Evolutionary conservation across 495 filamentous ascomycete species (phyloP).

Genomic region (Pseudotulostoma volvatum): DNA sequence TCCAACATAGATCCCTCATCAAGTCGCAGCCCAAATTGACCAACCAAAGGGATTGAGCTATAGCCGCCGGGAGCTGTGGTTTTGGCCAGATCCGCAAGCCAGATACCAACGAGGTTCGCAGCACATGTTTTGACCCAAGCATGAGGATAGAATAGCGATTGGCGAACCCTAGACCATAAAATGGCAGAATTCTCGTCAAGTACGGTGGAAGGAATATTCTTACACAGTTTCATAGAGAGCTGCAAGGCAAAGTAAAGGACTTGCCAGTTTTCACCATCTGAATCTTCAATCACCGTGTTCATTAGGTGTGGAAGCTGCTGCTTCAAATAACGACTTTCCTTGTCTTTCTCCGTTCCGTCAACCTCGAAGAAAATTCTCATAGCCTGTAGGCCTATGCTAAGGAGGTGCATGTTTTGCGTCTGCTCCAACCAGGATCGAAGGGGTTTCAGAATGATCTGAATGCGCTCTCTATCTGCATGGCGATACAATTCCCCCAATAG

Average conservation of each 20-base stretch:
- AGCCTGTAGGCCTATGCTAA: conserved; percentile 57
- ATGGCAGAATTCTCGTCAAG: conserved; percentile 37
- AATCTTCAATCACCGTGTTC: conserved; percentile 28
- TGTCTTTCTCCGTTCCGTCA: conserved; percentile 42
- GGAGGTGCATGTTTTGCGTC: conserved; percentile 47
- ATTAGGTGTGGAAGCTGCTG: conserved; percentile 32
- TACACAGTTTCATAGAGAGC: conserved; percentile 48
- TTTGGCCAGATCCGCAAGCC: conserved; percentile 62
- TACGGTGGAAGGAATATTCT: conserved; percentile 42
- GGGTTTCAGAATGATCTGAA: conserved; percentile 47
- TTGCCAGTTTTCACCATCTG: conserved; percentile 50
- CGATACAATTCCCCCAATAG: conserved; percentile 67
- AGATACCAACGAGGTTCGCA: conserved; percentile 55
- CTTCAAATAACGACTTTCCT: conserved; percentile 36
- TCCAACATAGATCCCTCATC: conserved; percentile 45
- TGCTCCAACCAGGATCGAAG: conserved; percentile 65
- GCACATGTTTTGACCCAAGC: conserved; percentile 61
- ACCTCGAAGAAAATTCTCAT: conserved; percentile 73
- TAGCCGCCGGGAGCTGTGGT: conserved; percentile 36
- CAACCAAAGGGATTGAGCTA: conserved; percentile 42
- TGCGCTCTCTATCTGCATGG: conserved; percentile 56
- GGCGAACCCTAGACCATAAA: conserved; percentile 51
- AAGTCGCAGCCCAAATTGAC: conserved; percentile 54
- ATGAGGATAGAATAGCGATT: conserved; percentile 56
- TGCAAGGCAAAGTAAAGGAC: conserved; percentile 61